A percentile compares a stretch with the other conserved stretches of the same genome.
These are phyloP conservation scores for Boletus pseudo-olivaceus DNA, from an alignment of 768 basidiomycete species.

Conservation along the genomic window DNA sequence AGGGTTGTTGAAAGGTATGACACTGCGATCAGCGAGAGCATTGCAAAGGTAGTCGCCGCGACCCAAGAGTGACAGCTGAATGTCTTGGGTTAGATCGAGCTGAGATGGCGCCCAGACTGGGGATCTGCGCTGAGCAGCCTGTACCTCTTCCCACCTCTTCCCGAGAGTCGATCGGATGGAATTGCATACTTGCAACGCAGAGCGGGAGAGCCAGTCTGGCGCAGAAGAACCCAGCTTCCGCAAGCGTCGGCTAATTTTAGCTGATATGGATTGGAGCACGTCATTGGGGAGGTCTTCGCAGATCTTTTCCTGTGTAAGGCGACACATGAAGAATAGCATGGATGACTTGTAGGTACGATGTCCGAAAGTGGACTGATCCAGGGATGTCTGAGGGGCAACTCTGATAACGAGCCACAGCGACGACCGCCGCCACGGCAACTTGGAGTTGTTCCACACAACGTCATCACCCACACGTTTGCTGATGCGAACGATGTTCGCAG, in stretches of 20 bases:
- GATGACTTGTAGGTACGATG: conserved; percentile 43
- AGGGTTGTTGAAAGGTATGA: conserved; percentile 1
- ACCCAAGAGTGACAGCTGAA: conserved; percentile 30
- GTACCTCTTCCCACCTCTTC: conserved; percentile 36
- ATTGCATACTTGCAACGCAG: conserved; percentile 6
- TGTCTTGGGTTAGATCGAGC: conserved; percentile 31
- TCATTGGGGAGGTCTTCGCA: conserved; percentile 25
- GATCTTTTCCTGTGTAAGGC: neutral
- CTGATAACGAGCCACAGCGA: conserved; percentile 36
- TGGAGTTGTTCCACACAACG: conserved; percentile 16
- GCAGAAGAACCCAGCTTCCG: conserved; percentile 34
- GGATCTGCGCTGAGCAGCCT: conserved; percentile 22
- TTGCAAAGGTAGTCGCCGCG: conserved; percentile 28
- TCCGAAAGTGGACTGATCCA: conserved; percentile 9
- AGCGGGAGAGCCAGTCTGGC: conserved; percentile 14
- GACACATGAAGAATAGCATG: conserved; percentile 39
- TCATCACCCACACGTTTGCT: conserved; percentile 32
- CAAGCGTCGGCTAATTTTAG: conserved; percentile 38
- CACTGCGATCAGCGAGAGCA: conserved; percentile 1
- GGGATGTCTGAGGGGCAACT: conserved; percentile 32
- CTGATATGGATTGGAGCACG: conserved; percentile 34
- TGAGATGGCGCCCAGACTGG: neutral
- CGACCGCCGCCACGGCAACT: conserved; percentile 35
- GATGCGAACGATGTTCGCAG: conserved; percentile 10
- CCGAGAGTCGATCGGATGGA: conserved; percentile 24